These are phyloP conservation scores for Teratosphaeria gauchensis DNA, from an alignment of 2,329 filamentous ascomycete species.

Conservation along the genomic window DNA sequence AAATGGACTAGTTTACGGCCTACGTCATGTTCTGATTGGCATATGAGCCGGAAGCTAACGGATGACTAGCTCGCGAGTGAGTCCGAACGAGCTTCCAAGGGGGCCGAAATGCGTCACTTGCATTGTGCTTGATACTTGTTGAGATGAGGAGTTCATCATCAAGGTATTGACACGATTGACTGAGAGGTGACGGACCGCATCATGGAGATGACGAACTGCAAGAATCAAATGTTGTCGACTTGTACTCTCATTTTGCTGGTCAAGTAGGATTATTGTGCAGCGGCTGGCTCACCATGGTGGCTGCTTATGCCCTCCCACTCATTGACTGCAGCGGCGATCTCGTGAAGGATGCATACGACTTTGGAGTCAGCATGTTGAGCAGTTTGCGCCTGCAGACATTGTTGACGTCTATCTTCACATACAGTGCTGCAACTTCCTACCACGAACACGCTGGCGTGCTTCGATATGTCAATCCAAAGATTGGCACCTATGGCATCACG, in stretches of 20 bases:
- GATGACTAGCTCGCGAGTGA: not conserved
- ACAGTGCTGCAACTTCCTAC: constrained; percentile 5
- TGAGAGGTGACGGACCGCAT: too few species aligned
- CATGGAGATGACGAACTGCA: too few species aligned
- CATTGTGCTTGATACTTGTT: too few species aligned
- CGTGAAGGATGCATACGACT: not conserved
- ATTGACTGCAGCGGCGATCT: not conserved
- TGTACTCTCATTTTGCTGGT: not conserved
- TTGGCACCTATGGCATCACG: constrained; percentile 23
- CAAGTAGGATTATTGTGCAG: not conserved
- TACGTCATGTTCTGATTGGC: not conserved
- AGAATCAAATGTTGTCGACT: too few species aligned
- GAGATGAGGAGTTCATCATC: too few species aligned
- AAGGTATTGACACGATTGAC: too few species aligned
- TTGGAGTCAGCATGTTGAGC: not conserved
- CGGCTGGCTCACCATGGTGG: not conserved
- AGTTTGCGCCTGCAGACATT: not conserved
- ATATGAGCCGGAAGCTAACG: not conserved
- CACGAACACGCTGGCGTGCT: constrained; percentile 20
- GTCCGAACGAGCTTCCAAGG: too few species aligned
- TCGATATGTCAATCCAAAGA: constrained; percentile 23
- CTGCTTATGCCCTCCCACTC: not conserved
- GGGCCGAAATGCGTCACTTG: too few species aligned
- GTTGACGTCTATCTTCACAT: not conserved
- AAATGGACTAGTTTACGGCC: not conserved